Conservation (phyloP, 805 yeast genomes). For the Myxozyma mucilagina region DNA sequence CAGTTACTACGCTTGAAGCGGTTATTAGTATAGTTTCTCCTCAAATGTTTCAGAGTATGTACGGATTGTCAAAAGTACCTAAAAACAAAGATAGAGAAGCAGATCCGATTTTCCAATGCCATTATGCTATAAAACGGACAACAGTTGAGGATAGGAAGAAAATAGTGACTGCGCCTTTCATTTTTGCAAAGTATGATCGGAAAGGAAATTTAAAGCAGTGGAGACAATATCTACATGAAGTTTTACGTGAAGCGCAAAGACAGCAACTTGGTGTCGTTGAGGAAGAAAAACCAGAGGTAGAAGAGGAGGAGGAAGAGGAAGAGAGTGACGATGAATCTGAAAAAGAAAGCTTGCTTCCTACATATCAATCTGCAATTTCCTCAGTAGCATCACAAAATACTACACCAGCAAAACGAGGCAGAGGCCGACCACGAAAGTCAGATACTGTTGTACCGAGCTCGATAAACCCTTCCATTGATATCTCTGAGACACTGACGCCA, state of each 20-base stretch:
- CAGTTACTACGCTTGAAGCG: neutral
- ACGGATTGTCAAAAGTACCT: neutral
- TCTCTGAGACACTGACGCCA: neutral
- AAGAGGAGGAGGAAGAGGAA: neutral
- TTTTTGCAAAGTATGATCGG: neutral
- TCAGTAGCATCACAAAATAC: neutral
- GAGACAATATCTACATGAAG: neutral
- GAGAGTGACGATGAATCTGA: neutral
- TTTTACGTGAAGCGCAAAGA: neutral
- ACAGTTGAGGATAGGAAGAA: neutral
- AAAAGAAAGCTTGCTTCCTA: neutral
- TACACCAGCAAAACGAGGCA: conserved; percentile 9
- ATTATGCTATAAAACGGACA: neutral
- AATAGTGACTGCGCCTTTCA: neutral
- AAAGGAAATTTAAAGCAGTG: neutral
- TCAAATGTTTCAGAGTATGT: conserved; percentile 1
- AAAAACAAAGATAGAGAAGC: neutral
- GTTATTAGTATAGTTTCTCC: conserved; percentile 2
- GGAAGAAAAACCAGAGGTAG: neutral
- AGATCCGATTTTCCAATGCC: conserved; percentile 7
- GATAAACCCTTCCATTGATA: neutral
- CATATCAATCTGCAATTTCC: neutral
- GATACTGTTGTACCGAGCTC: neutral
- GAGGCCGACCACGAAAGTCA: conserved; percentile 8
- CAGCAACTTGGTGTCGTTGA: neutral